Evolutionary conservation across 306 rosid species (phyloP), one percentile per base, ranked within the genome.

Genomic region (Parietaria judaica): DNA sequence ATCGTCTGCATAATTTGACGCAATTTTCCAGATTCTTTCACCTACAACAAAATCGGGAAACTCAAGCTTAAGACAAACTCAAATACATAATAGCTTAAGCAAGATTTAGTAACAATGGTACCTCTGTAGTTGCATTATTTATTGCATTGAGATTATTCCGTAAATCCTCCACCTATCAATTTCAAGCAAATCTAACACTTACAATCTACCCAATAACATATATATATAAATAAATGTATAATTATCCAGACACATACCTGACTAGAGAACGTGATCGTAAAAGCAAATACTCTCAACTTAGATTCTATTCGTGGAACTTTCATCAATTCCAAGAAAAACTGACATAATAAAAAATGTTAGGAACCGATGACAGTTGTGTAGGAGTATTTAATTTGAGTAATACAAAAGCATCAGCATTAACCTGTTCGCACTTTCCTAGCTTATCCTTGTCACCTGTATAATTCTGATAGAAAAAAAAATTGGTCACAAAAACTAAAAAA

Each of bases 361-460:
- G 76, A 54, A 80, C 69, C 51, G 35, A 78, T 63, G 51, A 64
- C 64, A 43, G 60, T 15, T 36, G 5, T 60, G 47, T 51, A 45
- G 41, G 53, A 36, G 68, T 54, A 66, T 67, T 41, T 10, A 66
- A 66, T 67, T 41, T 10, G 64, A 47, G 56, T 46, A 67, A 70
- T 50, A 66, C 64, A 47, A 58, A 43, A 35, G 61, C 56, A 71
- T 51, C 39, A 53, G 76, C 63, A 56, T 76, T 68, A 79, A 92
- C 98, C 94, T 88, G 98, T 68, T 92, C 98, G 75, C 98, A 92
- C 81, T 82, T 92, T 61, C 95, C 98, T 51, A 92, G 88, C 95
- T 86, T 86, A 68, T 80, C 94, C 75, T 81, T 92, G 74, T 82
- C 82, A 59, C 95, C 98, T 36, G 88, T 11, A 69, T 92, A 86